phyloP scores from a whole-genome alignment of 768 basidiomycete species.

The Bullera alba region DNA sequence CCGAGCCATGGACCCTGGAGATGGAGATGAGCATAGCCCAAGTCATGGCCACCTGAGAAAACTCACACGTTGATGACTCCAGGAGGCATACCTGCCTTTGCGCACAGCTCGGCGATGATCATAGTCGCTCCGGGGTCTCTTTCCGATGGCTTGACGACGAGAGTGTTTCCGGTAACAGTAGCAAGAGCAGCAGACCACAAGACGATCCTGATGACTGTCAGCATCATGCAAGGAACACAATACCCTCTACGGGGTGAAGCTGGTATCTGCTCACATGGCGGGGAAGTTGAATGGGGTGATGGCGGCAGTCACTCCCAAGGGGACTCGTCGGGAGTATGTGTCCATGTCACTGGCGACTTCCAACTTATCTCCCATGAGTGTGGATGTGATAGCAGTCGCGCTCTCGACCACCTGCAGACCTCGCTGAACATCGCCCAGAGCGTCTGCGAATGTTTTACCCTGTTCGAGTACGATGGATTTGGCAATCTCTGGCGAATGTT shows the following conservation, averaged over 20 bases:
- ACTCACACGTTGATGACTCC: constrained; percentile 67
- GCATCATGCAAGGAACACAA: neutral
- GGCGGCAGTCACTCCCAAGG: constrained; percentile 74
- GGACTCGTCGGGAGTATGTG: constrained; percentile 73
- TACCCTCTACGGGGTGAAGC: neutral
- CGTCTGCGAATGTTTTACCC: constrained; percentile 90
- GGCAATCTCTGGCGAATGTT: constrained; percentile 79
- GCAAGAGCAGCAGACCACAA: constrained; percentile 71
- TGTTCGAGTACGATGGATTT: constrained; percentile 88
- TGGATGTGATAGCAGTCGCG: constrained; percentile 71
- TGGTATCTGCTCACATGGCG: constrained; percentile 29
- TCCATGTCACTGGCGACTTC: constrained; percentile 94
- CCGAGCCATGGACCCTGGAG: constrained; percentile 73
- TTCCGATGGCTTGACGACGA: constrained; percentile 92
- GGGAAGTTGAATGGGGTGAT: constrained; percentile 56
- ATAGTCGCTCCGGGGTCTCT: constrained; percentile 94
- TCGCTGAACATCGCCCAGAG: constrained; percentile 87
- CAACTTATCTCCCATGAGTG: constrained; percentile 80
- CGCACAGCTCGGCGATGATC: constrained; percentile 93
- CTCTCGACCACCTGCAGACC: constrained; percentile 64
- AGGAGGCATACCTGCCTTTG: constrained; percentile 59
- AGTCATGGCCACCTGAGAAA: neutral
- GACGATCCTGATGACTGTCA: constrained; percentile 65
- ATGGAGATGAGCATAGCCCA: neutral
- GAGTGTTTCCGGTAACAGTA: constrained; percentile 64